Evolutionary conservation across 306 rosid species (phyloP).

Genomic region (Cotoneaster glaucophyllus): DNA sequence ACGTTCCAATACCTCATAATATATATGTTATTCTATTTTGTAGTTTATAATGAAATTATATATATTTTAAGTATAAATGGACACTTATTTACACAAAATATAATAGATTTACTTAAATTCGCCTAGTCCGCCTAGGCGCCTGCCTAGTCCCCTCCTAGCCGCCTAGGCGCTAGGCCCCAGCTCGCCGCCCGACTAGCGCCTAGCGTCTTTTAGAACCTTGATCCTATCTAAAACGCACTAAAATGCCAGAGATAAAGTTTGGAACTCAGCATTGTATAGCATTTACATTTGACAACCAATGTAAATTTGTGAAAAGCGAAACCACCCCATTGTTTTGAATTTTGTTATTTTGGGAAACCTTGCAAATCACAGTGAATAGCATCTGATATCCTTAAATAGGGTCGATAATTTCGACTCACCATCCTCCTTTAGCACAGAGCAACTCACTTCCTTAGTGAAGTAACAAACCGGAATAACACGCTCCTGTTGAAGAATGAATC

Average conservation of each 20-base stretch:
- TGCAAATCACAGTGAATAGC: neutral
- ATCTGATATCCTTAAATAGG: neutral
- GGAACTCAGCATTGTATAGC: neutral
- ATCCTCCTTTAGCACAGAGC: constrained; percentile 74
- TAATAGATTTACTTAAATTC: no score
- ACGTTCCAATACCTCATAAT: no score
- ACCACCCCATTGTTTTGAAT: neutral
- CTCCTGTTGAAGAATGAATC: constrained; percentile 52
- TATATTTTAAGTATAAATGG: no score
- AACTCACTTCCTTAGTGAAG: constrained; percentile 64
- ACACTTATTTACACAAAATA: no score
- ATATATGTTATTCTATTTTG: no score
- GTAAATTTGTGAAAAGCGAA: neutral
- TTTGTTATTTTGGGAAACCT: neutral
- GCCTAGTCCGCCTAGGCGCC: no score
- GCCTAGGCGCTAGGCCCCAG: no score
- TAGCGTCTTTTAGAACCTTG: no score
- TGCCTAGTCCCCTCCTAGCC: no score
- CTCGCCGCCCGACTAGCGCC: no score
- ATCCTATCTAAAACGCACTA: neutral
- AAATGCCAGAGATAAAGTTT: neutral
- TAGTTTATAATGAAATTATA: no score
- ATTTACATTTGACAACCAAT: neutral
- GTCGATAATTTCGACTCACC: constrained; percentile 36
- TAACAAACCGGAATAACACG: constrained; percentile 60